These are phyloP conservation scores for Sporothrix humicola DNA, from an alignment of 2,329 filamentous ascomycete genomes.

Conservation along the genomic window DNA sequence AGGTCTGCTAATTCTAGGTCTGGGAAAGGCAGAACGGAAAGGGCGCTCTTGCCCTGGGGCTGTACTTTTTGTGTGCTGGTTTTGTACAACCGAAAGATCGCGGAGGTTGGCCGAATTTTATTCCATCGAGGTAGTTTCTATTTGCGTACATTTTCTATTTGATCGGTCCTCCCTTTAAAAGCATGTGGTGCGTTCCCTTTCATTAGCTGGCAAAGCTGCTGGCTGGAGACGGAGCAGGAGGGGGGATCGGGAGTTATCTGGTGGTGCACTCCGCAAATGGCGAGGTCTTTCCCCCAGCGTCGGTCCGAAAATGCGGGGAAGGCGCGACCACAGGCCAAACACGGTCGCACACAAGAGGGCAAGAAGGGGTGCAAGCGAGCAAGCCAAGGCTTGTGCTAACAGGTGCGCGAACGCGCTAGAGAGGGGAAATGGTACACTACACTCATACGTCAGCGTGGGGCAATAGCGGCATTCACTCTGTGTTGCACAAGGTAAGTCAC, in stretches of 20 bases:
- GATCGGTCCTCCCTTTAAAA: neutral
- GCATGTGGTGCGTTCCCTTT: neutral
- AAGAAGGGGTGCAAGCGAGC: neutral
- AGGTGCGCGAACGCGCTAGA: no score
- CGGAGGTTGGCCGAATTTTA: conserved; percentile 13
- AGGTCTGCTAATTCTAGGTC: neutral
- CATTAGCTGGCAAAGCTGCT: neutral
- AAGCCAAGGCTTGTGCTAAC: neutral
- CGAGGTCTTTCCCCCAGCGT: neutral
- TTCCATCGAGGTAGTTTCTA: neutral
- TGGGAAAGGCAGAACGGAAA: no score
- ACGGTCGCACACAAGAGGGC: neutral
- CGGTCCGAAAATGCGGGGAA: conserved; percentile 21
- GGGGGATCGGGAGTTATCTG: neutral
- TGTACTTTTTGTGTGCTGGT: neutral
- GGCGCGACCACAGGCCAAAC: neutral
- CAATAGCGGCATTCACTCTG: no score
- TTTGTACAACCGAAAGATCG: conserved; percentile 2
- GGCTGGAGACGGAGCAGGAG: neutral
- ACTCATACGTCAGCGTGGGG: no score
- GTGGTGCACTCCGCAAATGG: neutral
- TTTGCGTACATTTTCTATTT: neutral
- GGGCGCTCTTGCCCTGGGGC: no score
- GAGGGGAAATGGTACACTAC: no score
- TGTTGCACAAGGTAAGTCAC: no score